Conservation (phyloP, 495 filamentous ascomycete species). For the Talaromyces ruber region DNA sequence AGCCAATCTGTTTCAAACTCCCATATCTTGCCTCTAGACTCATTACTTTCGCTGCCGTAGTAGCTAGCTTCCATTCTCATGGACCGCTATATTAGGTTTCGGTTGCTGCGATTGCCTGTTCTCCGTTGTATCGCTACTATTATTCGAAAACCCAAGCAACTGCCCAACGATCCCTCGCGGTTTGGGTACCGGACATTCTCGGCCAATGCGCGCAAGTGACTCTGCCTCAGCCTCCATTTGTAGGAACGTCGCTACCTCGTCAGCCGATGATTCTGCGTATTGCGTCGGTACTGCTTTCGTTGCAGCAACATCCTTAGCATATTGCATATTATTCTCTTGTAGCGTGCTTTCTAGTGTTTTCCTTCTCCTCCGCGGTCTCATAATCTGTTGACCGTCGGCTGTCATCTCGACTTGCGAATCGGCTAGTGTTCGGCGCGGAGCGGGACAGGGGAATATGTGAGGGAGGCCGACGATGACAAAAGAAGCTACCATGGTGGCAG, state of each 20-base stretch:
- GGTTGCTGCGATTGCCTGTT: neutral
- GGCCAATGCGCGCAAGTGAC: constrained; percentile 19
- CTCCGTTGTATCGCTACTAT: neutral
- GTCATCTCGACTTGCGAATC: constrained; percentile 53
- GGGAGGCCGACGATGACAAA: constrained; percentile 89
- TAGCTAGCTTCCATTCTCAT: neutral
- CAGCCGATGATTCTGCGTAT: constrained; percentile 18
- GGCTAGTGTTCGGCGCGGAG: constrained; percentile 63
- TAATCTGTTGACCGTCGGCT: constrained; percentile 36
- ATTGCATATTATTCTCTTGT: constrained; percentile 15
- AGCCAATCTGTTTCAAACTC: neutral
- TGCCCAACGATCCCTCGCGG: constrained; percentile 66
- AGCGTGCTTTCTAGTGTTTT: constrained; percentile 9
- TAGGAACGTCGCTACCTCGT: constrained; percentile 36
- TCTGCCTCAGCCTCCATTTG: constrained; percentile 38
- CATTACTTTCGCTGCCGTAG: neutral
- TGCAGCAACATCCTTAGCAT: constrained; percentile 3
- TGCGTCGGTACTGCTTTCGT: constrained; percentile 10
- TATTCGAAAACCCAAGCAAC: constrained; percentile 56
- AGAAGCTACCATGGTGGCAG: constrained; percentile 81
- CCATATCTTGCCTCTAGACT: neutral
- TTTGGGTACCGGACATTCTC: constrained; percentile 78
- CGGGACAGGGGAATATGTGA: constrained; percentile 88
- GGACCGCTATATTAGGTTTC: neutral
- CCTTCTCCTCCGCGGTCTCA: constrained; percentile 23